Conservation (phyloP, 257 asterid species). For the Coffea canephora region DNA sequence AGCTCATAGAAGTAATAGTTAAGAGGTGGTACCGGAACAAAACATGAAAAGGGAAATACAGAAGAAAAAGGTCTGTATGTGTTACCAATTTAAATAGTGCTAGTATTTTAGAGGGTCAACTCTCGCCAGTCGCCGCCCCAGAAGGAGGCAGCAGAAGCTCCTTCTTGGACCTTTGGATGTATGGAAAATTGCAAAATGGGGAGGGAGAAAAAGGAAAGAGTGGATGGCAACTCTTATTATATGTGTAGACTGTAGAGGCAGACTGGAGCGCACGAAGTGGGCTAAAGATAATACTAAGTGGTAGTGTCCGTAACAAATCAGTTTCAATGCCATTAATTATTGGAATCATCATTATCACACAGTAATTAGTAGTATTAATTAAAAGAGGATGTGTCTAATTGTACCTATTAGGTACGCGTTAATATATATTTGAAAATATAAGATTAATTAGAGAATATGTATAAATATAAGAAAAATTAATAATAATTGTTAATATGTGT, state of each 20-base stretch:
- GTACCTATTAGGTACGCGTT: too few relatives aligned
- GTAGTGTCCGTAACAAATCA: conserved; percentile 1
- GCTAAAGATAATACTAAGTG: conserved; percentile 12
- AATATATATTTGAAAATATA: too few relatives aligned
- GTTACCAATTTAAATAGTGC: too few relatives aligned
- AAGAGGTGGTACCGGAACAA: background rate
- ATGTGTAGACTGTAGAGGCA: conserved; percentile 5
- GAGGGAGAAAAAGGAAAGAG: background rate
- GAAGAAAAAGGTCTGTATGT: background rate
- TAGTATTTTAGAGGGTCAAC: too few relatives aligned
- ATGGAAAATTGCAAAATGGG: background rate
- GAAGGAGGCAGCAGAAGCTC: background rate
- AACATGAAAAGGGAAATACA: conserved; percentile 9
- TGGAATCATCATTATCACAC: background rate
- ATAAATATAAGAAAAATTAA: too few relatives aligned
- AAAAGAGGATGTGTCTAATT: too few relatives aligned
- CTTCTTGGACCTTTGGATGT: background rate
- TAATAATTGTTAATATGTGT: too few relatives aligned
- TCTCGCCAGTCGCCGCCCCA: too few relatives aligned
- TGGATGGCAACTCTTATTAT: conserved; percentile 4
- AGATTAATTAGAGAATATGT: too few relatives aligned
- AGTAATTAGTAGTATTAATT: background rate
- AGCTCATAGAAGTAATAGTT: background rate
- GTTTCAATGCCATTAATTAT: conserved; percentile 20
- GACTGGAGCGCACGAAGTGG: conserved; percentile 28